Percentiles rank a stretch among this genome's conserved stretches.
phyloP scores from a whole-genome alignment of 148 eudicot species.

The Diospyros lotus region DNA sequence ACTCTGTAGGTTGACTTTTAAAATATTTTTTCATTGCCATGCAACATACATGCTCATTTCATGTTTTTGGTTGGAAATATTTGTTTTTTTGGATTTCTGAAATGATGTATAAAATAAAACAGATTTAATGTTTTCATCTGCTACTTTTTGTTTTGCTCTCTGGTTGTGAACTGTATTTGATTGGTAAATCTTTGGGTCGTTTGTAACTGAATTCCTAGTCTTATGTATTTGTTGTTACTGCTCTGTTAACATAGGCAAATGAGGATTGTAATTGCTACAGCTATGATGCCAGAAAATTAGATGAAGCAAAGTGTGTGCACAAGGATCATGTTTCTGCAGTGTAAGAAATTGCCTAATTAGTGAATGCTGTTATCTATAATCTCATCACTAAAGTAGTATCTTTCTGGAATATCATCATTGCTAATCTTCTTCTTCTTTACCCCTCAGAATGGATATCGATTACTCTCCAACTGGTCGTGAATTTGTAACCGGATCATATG shows the following conservation, averaged over 20 bases:
- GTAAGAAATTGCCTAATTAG: constrained; percentile 40
- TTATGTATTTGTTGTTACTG: background rate
- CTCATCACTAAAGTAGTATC: background rate
- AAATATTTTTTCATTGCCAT: too few species aligned
- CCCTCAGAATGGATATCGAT: constrained; percentile 90
- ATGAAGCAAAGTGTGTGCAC: constrained; percentile 92
- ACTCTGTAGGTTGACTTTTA: too few species aligned
- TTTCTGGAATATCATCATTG: background rate
- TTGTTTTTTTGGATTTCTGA: too few species aligned
- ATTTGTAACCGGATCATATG: constrained; percentile 98
- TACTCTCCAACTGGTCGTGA: constrained; percentile 98
- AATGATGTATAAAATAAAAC: background rate
- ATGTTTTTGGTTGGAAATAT: background rate
- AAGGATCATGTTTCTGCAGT: constrained; percentile 95
- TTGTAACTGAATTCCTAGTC: background rate
- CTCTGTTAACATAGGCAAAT: constrained; percentile 65
- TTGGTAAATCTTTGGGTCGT: background rate
- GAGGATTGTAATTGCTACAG: constrained; percentile 95
- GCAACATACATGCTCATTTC: background rate
- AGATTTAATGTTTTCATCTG: background rate
- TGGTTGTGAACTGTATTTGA: background rate
- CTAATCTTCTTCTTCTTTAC: background rate
- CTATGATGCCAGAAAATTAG: constrained; percentile 74
- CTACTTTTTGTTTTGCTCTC: background rate
- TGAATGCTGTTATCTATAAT: background rate